These are phyloP conservation scores for Solanum tarapatanum DNA, from an alignment of 257 asterid species.

Conservation along the genomic window DNA sequence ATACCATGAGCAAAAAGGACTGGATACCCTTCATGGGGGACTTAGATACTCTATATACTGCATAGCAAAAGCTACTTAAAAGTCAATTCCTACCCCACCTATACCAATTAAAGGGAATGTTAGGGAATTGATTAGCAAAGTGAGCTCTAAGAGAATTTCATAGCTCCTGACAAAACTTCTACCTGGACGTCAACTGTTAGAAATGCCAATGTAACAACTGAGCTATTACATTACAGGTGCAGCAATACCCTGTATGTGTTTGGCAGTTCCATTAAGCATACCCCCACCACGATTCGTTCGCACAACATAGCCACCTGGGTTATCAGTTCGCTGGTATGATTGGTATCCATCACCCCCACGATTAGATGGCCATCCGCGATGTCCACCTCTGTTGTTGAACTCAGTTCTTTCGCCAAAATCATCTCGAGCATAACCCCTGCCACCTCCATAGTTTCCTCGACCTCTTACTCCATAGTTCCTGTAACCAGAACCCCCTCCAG, in stretches of 20 bases:
- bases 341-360: slow-evolving; percentile 46
- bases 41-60: not conserved
- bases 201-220: not conserved
- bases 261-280: slow-evolving; percentile 1
- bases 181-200: not conserved
- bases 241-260: not conserved
- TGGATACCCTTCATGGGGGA: not conserved
- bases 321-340: slow-evolving; percentile 27
- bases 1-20: not conserved
- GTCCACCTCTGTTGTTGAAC: slow-evolving; percentile 45
- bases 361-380: slow-evolving; percentile 39
- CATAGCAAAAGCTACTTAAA: slow-evolving; percentile 4
- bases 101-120: not conserved
- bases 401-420: slow-evolving; percentile 53
- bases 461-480: slow-evolving; percentile 81
- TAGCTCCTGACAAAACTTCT: not conserved
- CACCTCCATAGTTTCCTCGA: slow-evolving; percentile 63
- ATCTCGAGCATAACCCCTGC: slow-evolving; percentile 48
- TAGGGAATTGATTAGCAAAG: not conserved
- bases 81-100: slow-evolving; percentile 21
- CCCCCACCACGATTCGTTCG: slow-evolving; percentile 34
- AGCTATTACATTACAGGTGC: not conserved
- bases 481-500: slow-evolving; percentile 64
- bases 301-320: slow-evolving; percentile 14
- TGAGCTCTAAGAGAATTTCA: not conserved